A percentile compares a stretch with the other conserved stretches of the same genome.
Evolutionary conservation across 306 rosid genomes (phyloP).

Genomic region (Oxytropis ochrocephala): DNA sequence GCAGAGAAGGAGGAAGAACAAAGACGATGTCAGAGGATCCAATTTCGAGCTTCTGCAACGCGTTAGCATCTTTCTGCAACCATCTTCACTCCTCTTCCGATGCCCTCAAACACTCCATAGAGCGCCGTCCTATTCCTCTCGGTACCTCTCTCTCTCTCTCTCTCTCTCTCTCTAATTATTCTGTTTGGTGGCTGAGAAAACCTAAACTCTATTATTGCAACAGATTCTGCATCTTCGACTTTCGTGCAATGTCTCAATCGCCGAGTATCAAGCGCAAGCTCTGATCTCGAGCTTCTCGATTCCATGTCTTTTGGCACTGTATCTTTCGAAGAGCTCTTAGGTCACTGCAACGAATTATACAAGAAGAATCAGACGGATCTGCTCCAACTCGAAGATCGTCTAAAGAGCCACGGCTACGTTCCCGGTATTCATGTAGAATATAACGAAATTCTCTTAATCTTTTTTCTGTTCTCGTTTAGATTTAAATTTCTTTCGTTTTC

Average conservation of each 20-base stretch:
- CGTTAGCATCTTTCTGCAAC: slow-evolving; percentile 59
- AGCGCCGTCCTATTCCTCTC: slow-evolving; percentile 87
- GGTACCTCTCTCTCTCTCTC: slow-evolving; percentile 30
- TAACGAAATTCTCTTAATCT: neutral
- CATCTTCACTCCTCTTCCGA: slow-evolving; percentile 61
- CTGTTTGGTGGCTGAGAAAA: neutral
- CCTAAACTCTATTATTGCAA: neutral
- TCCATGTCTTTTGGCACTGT: slow-evolving; percentile 75
- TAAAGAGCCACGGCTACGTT: slow-evolving; percentile 41
- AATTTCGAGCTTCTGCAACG: slow-evolving; percentile 48
- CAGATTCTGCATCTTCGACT: slow-evolving; percentile 83
- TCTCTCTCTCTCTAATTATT: neutral
- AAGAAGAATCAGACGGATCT: slow-evolving; percentile 59
- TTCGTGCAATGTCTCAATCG: slow-evolving; percentile 72
- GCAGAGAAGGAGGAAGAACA: neutral
- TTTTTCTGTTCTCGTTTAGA: neutral
- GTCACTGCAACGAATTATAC: slow-evolving; percentile 75
- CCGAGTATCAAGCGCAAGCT: slow-evolving; percentile 47
- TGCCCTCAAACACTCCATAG: slow-evolving; percentile 70
- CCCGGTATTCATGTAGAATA: slow-evolving; percentile 29
- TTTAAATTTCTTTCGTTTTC: neutral
- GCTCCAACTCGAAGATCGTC: slow-evolving; percentile 42
- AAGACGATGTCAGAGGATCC: slow-evolving; percentile 47
- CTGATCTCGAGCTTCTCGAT: slow-evolving; percentile 67
- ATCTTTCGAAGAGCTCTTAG: slow-evolving; percentile 82